Evolutionary conservation across 2,329 filamentous ascomycete genomes (phyloP), one percentile per base, ranked within the genome.

Genomic region (Pezicula carpinea): DNA sequence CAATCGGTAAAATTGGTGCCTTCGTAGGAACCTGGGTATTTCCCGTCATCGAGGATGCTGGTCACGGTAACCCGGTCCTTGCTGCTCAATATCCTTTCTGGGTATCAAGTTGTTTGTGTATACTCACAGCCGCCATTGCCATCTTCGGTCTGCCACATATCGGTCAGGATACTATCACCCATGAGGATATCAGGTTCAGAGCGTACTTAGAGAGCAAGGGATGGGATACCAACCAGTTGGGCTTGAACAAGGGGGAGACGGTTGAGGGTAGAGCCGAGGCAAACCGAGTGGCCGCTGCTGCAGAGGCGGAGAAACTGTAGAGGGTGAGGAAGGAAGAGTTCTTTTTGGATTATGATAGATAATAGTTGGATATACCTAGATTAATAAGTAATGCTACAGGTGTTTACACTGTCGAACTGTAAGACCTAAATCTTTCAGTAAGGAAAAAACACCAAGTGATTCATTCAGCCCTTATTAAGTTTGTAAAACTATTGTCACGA

Each of bases 21-120:
- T 96, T 96, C 57, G 81, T 95, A 7, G 91, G 91, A 8, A 89
- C 85, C 1, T 91, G 87, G 58, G 82, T 93, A 11, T 89, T 93
- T 61, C 84, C 85, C 0, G 79, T 89, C 50, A 85, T 90, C 47
- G 69, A 73, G 21, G 74, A 81, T 43, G 76, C 76, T 0, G 82
- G 79, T 0, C 82, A 79, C 7, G 75, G 75, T 1, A 61, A 72
- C 46, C 71, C 76, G 44, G 66, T 68, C 0, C 85, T 87, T 1
- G 65, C 68, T 0, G 88, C 88, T 1, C 89, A 96, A 63, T 89
- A 95, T 56, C 90, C 90, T 0, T 96, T 96, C 70, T 96, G 83
- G 66, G 88, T 96, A n/a, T 84, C 83, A 2, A 86, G 83, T 33
- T 73, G 79, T 19, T 66, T 96, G 46, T 93, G 88, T 56, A 66